Evolutionary conservation across 2,329 filamentous ascomycete genomes (phyloP).

Genomic region (Penicillium thymicola): DNA sequence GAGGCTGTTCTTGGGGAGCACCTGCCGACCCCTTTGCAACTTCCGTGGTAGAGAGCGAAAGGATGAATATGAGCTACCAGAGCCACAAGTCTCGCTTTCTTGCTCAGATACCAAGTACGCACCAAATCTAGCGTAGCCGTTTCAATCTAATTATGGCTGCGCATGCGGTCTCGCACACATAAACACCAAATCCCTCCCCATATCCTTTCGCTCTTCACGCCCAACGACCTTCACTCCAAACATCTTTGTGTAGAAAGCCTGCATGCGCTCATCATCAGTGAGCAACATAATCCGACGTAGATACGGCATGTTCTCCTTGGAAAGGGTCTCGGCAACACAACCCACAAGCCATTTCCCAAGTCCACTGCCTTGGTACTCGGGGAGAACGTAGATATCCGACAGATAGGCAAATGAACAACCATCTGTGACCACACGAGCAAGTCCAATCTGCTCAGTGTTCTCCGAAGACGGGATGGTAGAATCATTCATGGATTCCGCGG

Average conservation of each 20-base stretch:
- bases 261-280: constrained; percentile 19
- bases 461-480: constrained; percentile 5
- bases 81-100: neutral
- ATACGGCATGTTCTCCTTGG: constrained; percentile 53
- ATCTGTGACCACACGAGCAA: constrained; percentile 66
- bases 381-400: constrained; percentile 65
- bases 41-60: constrained; percentile 58
- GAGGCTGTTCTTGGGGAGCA: constrained; percentile 60
- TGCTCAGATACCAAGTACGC: neutral
- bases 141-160: neutral
- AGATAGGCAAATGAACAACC: constrained; percentile 66
- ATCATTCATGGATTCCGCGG: neutral
- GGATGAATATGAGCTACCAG: neutral
- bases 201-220: constrained; percentile 15
- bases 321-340: constrained; percentile 54
- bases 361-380: constrained; percentile 58
- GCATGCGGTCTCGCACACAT: constrained; percentile 18
- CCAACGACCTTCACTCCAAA: constrained; percentile 26
- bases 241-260: constrained; percentile 20
- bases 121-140: no score
- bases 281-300: constrained; percentile 58
- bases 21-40: constrained; percentile 60
- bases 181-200: constrained; percentile 16
- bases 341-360: constrained; percentile 64
- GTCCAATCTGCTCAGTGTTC: constrained; percentile 49